Base-by-base conservation (phyloP, 2,329 filamentous ascomycete genomes). In the Sclerotiophoma versabilis region DNA sequence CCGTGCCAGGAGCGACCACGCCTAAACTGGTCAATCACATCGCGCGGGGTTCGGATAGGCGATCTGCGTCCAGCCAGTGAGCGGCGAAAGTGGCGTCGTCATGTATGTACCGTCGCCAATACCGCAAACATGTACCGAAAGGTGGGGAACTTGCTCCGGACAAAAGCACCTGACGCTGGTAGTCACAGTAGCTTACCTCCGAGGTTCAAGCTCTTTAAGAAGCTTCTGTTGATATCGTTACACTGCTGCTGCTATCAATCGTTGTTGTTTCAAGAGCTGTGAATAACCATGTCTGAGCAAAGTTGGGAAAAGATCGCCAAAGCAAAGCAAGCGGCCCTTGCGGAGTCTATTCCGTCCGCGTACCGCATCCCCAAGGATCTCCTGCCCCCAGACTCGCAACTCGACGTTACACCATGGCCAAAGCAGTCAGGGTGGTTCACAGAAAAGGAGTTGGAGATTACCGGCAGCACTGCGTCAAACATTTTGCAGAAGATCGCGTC, bases 341-440 rank as follows among this genome's bases (percentile, higher is more conserved):
- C 77, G 50, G 73, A 74, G 36, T 81, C 82, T 0, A 85, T 89
- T 47, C 85, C 86, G 1, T 49, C 75, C 1, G 81, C 87, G 65
- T 88, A 84, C 81, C 76, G 78, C 46, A 79, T 88, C 5, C 83
- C 85, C 0, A 68, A 71, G 5, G 66, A 80, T 41, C 70, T 86
- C 36, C 64, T 87, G 0, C 86, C 86, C 2, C 77, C 81, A 0
- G 77, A 79, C 0, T 76, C 78, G 27, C 80, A 85, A 63, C 74
- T 81, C 38, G 80, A 88, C 63, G 82, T 89, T 14, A 84, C 81
- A 0, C 62, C 61, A 3, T 87, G 85, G 72, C 84, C 86, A 2
- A 63, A 63, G 23, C 63, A 65, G 64, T 88, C 84, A 1, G 84
- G 84, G 2, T 86, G 86, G 79, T 86, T 89, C 59, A 84, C 76